Conservation (phyloP, 106 monocot genomes). For the Vanilla planifolia region DNA sequence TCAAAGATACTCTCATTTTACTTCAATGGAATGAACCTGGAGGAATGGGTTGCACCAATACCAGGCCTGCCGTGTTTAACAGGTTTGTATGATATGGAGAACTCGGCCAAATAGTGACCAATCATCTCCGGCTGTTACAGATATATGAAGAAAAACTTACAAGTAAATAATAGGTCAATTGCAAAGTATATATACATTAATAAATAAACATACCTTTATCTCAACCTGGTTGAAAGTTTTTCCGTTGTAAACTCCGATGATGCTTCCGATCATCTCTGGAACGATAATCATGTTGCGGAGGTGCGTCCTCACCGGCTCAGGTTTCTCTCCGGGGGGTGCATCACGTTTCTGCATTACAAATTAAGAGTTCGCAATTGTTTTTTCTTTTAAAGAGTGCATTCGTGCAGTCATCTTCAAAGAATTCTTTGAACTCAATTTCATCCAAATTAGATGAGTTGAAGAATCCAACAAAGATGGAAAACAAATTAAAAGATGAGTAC, state of each 20-base stretch:
- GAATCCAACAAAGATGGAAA: too few relatives aligned
- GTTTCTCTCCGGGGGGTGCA: conserved; percentile 41
- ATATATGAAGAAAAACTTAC: not conserved
- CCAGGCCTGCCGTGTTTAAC: conserved; percentile 56
- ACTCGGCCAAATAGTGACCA: conserved; percentile 51
- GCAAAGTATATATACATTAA: not conserved
- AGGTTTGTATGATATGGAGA: conserved; percentile 49
- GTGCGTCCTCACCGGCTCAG: conserved; percentile 45
- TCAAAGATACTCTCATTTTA: conserved; percentile 6
- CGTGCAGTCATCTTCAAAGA: too few relatives aligned
- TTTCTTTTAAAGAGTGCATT: too few relatives aligned
- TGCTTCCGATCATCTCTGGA: conserved; percentile 54
- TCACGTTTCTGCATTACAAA: conserved; percentile 42
- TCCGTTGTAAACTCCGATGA: conserved; percentile 48
- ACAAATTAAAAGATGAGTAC: too few relatives aligned
- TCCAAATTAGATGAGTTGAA: too few relatives aligned
- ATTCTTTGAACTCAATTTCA: too few relatives aligned
- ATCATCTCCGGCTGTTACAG: conserved; percentile 35
- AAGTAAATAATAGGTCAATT: not conserved
- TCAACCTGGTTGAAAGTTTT: conserved; percentile 56
- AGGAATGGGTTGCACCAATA: conserved; percentile 60
- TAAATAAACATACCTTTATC: conserved; percentile 25
- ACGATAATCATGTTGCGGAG: conserved; percentile 53
- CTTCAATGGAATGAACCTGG: conserved; percentile 58
- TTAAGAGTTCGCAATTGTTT: too few relatives aligned